These are phyloP conservation scores for Tirmania nivea DNA, from an alignment of 495 filamentous ascomycete genomes.

Conservation along the genomic window DNA sequence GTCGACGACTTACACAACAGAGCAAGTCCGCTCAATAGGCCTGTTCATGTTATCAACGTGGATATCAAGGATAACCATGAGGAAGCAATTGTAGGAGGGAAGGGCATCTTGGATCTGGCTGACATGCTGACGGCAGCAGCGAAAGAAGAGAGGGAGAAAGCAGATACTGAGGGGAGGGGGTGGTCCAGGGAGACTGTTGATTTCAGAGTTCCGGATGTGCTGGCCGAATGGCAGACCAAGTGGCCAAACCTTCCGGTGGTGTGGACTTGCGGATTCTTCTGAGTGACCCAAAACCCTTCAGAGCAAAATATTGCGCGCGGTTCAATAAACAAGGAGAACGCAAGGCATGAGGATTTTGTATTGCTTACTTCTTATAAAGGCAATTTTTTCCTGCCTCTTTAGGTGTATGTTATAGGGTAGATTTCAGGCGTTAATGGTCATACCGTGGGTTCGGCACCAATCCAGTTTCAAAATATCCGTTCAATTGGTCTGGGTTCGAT, in stretches of 20 bases:
- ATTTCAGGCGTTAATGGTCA: too few species aligned
- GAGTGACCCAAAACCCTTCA: slow-evolving; percentile 2
- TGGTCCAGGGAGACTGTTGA: slow-evolving; percentile 60
- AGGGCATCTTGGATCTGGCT: slow-evolving; percentile 80
- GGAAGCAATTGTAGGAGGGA: slow-evolving; percentile 76
- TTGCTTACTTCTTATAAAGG: too few species aligned
- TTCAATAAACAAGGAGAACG: neutral
- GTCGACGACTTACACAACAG: slow-evolving; percentile 78
- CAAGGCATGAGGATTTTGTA: neutral
- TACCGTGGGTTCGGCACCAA: too few species aligned
- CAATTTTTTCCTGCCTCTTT: too few species aligned
- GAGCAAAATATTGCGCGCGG: neutral
- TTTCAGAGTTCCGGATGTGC: slow-evolving; percentile 74
- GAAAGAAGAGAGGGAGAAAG: slow-evolving; percentile 43
- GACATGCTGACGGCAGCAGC: slow-evolving; percentile 70
- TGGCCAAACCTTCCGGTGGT: slow-evolving; percentile 77
- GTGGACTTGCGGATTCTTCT: slow-evolving; percentile 96
- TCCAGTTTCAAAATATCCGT: too few species aligned
- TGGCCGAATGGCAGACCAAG: slow-evolving; percentile 89
- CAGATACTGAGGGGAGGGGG: slow-evolving; percentile 38
- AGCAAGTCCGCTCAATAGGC: slow-evolving; percentile 61
- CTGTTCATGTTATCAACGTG: slow-evolving; percentile 92
- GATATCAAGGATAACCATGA: slow-evolving; percentile 98
- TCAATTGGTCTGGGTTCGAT: too few species aligned
- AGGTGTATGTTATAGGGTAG: too few species aligned